Evolutionary conservation across 192 early-diverging fungal species (phyloP).

Genomic region (Backusella sp.): DNA sequence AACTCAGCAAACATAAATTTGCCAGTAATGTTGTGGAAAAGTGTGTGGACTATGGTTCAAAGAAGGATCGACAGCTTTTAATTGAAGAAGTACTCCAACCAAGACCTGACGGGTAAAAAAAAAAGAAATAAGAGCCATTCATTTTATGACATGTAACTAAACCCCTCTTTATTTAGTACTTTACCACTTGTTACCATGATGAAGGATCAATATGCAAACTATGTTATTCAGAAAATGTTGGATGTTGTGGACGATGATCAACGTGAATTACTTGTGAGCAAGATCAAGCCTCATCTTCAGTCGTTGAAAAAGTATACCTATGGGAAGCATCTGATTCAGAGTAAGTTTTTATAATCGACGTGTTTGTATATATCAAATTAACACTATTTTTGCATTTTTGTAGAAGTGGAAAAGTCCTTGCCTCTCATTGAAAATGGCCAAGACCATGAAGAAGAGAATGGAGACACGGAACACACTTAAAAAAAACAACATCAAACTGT

Average conservation of each 20-base stretch:
- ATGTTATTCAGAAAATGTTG: conserved; percentile 99
- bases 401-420: conserved; percentile 36
- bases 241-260: conserved; percentile 96
- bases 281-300: conserved; percentile 91
- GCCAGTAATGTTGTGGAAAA: conserved; percentile 99
- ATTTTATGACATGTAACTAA: too few species aligned
- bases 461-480: neutral
- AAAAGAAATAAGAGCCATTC: too few species aligned
- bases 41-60: conserved; percentile 92
- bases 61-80: conserved; percentile 78
- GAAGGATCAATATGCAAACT: conserved; percentile 99
- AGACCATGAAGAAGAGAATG: conserved; percentile 6
- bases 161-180: conserved; percentile 46
- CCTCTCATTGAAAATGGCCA: conserved; percentile 24
- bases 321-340: conserved; percentile 92
- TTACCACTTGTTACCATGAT: conserved; percentile 92
- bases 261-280: conserved; percentile 80
- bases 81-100: conserved; percentile 92
- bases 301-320: conserved; percentile 97
- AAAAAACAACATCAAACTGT: conserved; percentile 3
- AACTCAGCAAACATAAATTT: conserved; percentile 98
- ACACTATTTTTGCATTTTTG: too few species aligned
- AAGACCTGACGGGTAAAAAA: conserved; percentile 74
- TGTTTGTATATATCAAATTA: too few species aligned
- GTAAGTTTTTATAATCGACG: conserved; percentile 37